Evolutionary conservation across 495 filamentous ascomycete genomes (phyloP), one percentile per base, ranked within the genome.

Genomic region (Penicillium malachiteum): DNA sequence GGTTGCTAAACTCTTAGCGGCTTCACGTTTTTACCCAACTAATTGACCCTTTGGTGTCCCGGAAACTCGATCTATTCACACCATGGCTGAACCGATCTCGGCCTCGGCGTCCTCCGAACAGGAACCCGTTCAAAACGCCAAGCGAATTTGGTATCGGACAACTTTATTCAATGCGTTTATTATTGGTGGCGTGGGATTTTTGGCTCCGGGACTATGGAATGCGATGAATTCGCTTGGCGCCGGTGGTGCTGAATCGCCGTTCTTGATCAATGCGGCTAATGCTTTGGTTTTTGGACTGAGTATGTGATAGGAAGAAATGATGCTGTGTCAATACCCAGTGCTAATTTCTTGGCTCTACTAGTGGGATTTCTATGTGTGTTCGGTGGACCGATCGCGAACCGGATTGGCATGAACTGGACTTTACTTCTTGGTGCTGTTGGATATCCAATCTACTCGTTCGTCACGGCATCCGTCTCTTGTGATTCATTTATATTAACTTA

Each of bases 181-280:
- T 17, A 72, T 75, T 41, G 72, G 72, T 11, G 67, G 57, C 12
- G 67, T 74, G 1, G 71, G 71, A 26, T 75, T 75, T 48, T 50
- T 72, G 16, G 71, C 71, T 7, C 72, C 70, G 0, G 72, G 72
- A 10, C 41, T 75, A 32, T 73, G 65, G 66, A 78, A 78, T 58
- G 85, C 85, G 13, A 87, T 87, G 81, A 87, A 85, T 60, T 81
- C 81, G 0, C 73, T 87, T n/a, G 85, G 85, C 26, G 85, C 84
- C 13, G 85, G 85, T 39, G 85, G 85, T 31, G 75, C 76, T 12
- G 74, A 81, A 56, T 75, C 63, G 26, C 85, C 85, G 5, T 78
- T 78, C 48, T 75, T 87, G 33, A 77, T 87, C 51, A 87, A 87
- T 57, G 79, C 77, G n/a, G 84, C 81, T 3, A 87, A 87, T 66